A percentile compares a stretch with the other conserved stretches of the same genome.
Evolutionary conservation across 2,329 filamentous ascomycete species (phyloP).

Genomic region (Aureobasidium sp.): DNA sequence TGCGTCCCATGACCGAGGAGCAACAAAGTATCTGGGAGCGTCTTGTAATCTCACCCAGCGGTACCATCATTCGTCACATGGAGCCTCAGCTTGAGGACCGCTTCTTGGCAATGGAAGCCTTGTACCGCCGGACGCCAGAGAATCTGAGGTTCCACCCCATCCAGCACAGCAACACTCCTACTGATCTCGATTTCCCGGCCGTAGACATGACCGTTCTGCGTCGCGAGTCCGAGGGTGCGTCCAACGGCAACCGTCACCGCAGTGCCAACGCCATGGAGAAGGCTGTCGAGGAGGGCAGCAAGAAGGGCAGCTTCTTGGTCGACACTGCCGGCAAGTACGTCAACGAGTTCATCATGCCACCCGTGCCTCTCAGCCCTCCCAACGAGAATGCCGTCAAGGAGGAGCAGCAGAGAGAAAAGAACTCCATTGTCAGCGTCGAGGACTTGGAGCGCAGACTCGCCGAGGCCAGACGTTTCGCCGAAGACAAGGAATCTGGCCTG

Average conservation of each 20-base stretch:
- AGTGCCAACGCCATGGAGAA: slow-evolving; percentile 30
- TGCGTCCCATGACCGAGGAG: slow-evolving; percentile 20
- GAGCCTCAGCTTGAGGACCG: slow-evolving; percentile 58
- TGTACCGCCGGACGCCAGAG: slow-evolving; percentile 36
- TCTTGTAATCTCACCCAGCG: slow-evolving; percentile 65
- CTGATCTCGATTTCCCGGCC: slow-evolving; percentile 22
- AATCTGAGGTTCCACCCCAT: slow-evolving; percentile 16
- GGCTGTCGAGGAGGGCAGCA: slow-evolving; percentile 29
- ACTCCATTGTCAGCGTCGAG: slow-evolving; percentile 18
- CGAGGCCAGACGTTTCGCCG: slow-evolving; percentile 25
- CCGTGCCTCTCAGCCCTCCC: background rate
- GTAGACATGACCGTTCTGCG: slow-evolving; percentile 25
- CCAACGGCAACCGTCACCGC: slow-evolving; percentile 19
- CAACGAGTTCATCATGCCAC: slow-evolving; percentile 30
- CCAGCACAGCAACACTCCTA: background rate
- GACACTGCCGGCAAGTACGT: slow-evolving; percentile 30
- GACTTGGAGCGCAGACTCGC: slow-evolving; percentile 24
- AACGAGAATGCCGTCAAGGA: slow-evolving; percentile 5
- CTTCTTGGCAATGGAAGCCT: slow-evolving; percentile 59
- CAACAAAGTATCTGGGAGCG: slow-evolving; percentile 40
- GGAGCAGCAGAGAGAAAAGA: slow-evolving; percentile 10
- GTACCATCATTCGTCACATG: slow-evolving; percentile 66
- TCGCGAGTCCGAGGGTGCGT: slow-evolving; percentile 21
- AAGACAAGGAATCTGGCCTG: slow-evolving; percentile 26
- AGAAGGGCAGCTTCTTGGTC: slow-evolving; percentile 30